Conservation (phyloP, 257 asterid genomes). For the Jacaranda mimosifolia region DNA sequence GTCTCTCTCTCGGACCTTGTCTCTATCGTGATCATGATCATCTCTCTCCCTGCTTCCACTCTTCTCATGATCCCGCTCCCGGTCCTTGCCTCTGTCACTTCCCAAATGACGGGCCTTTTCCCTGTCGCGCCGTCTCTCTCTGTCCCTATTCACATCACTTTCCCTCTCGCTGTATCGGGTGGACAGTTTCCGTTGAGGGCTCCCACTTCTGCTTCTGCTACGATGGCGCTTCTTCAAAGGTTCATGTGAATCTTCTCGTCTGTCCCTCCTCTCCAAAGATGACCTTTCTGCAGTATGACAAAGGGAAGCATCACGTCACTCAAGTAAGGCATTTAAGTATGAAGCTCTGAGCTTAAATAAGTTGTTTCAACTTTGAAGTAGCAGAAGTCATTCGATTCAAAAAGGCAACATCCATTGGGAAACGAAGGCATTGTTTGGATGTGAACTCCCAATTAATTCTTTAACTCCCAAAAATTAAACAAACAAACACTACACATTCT, state of each 20-base stretch:
- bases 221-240: slow-evolving; percentile 63
- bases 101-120: slow-evolving; percentile 46
- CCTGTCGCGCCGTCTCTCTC: slow-evolving; percentile 61
- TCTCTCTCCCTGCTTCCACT: slow-evolving; percentile 76
- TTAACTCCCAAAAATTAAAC: too few species aligned
- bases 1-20: slow-evolving; percentile 55
- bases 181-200: slow-evolving; percentile 66
- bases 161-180: slow-evolving; percentile 60
- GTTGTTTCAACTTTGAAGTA: neutral
- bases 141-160: slow-evolving; percentile 50
- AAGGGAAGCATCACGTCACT: neutral
- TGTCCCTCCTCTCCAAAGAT: slow-evolving; percentile 58
- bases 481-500: too few species aligned
- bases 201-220: slow-evolving; percentile 64
- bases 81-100: slow-evolving; percentile 44
- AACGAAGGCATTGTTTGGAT: too few species aligned
- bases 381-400: too few species aligned
- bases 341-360: neutral
- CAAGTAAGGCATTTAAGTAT: too few species aligned
- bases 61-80: slow-evolving; percentile 49
- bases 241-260: slow-evolving; percentile 54
- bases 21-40: slow-evolving; percentile 71
- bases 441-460: too few species aligned
- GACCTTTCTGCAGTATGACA: slow-evolving; percentile 48
- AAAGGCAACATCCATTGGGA: too few species aligned